These are phyloP conservation scores for Termitomyces sp. DNA, from an alignment of 768 basidiomycete genomes.

Conservation along the genomic window DNA sequence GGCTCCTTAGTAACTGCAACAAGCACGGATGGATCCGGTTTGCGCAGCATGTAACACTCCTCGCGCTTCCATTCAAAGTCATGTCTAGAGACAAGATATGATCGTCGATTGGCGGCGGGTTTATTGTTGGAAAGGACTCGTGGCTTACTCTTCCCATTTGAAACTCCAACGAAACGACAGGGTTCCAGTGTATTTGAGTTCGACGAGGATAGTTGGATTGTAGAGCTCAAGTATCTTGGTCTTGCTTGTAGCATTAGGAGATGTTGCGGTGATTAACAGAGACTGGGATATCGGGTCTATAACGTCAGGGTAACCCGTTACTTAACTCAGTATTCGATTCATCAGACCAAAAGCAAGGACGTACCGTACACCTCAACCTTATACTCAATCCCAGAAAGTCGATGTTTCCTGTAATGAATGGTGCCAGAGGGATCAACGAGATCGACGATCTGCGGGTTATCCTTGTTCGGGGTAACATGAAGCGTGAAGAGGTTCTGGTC, in stretches of 20 bases:
- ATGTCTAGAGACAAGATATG: slow-evolving; percentile 44
- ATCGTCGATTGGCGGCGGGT: not conserved
- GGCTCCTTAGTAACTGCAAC: slow-evolving; percentile 80
- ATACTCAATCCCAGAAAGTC: slow-evolving; percentile 52
- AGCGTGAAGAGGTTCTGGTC: slow-evolving; percentile 88
- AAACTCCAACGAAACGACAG: slow-evolving; percentile 76
- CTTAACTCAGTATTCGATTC: not conserved
- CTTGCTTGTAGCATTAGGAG: slow-evolving; percentile 64
- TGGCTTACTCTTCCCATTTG: slow-evolving; percentile 76
- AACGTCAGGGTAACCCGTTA: not conserved
- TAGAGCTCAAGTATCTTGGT: slow-evolving; percentile 70
- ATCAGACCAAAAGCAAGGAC: not conserved
- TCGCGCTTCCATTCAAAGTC: slow-evolving; percentile 86
- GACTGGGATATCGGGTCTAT: slow-evolving; percentile 72
- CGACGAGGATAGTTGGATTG: slow-evolving; percentile 69
- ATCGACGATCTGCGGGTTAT: slow-evolving; percentile 61
- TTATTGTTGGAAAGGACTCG: not conserved
- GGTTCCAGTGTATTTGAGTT: slow-evolving; percentile 71
- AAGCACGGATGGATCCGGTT: slow-evolving; percentile 84
- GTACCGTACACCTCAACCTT: slow-evolving; percentile 66
- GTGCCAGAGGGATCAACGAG: slow-evolving; percentile 63
- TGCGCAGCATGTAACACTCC: slow-evolving; percentile 78
- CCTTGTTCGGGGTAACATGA: slow-evolving; percentile 53
- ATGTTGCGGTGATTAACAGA: slow-evolving; percentile 63
- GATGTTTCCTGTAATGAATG: slow-evolving; percentile 70